Evolutionary conservation across 176 grass and related monocot genomes (phyloP).

Genomic region (Carex scoparia): DNA sequence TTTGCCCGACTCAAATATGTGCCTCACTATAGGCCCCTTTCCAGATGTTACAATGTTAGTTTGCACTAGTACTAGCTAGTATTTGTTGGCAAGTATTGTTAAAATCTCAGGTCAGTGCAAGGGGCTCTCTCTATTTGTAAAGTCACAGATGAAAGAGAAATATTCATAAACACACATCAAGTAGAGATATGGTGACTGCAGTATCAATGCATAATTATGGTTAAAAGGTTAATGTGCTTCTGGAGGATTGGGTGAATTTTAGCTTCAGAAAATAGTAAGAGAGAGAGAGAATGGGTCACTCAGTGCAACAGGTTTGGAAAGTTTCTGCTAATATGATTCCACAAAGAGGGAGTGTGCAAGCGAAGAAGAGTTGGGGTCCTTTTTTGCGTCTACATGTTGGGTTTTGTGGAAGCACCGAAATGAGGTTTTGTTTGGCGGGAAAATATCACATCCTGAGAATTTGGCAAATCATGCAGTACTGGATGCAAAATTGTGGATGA

Average conservation of each 20-base stretch:
- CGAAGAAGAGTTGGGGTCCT: no score
- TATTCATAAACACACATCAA: not conserved
- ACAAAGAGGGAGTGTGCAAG: no score
- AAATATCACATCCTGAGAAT: no score
- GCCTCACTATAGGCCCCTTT: constrained; percentile 64
- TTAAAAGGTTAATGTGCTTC: not conserved
- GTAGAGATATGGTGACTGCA: not conserved
- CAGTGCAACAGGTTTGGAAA: no score
- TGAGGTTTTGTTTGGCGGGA: no score
- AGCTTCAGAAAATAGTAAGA: not conserved
- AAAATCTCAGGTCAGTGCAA: not conserved
- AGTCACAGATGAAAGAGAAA: not conserved
- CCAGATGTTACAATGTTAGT: not conserved
- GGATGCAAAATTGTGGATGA: no score
- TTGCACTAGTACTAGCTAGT: no score
- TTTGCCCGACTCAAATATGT: constrained; percentile 66
- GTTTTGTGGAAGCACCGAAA: no score
- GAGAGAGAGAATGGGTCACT: no score
- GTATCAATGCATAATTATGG: not conserved
- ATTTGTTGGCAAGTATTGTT: not conserved
- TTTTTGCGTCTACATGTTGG: no score
- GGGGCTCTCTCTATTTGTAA: not conserved
- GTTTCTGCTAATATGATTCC: no score
- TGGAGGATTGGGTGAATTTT: not conserved
- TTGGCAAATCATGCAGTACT: no score